Percentiles rank a stretch among this genome's conserved stretches.
phyloP scores from a whole-genome alignment of 768 basidiomycete species.

The Psilocybe sp. region DNA sequence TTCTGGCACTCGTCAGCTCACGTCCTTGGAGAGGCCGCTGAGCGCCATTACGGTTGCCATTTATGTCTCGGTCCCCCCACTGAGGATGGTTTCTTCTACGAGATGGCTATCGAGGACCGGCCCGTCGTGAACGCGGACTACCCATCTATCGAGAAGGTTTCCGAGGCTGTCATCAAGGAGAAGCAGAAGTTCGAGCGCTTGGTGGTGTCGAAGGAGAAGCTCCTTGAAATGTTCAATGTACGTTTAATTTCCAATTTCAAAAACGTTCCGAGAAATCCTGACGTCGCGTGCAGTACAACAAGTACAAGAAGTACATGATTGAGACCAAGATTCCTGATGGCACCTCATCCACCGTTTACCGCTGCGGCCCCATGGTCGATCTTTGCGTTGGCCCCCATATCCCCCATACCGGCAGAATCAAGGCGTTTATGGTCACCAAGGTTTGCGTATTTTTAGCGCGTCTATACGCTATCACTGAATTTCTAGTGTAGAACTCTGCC shows the following conservation, averaged over 20 bases:
- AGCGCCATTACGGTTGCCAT: slow-evolving; percentile 96
- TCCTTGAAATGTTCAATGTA: slow-evolving; percentile 95
- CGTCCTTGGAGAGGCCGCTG: slow-evolving; percentile 94
- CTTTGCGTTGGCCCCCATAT: slow-evolving; percentile 97
- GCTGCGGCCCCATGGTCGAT: slow-evolving; percentile 98
- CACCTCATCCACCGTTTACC: slow-evolving; percentile 94
- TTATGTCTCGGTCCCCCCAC: slow-evolving; percentile 96
- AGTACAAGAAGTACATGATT: slow-evolving; percentile 96
- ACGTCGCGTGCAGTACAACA: slow-evolving; percentile 76
- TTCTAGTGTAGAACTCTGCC: slow-evolving; percentile 73
- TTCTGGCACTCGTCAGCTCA: slow-evolving; percentile 99
- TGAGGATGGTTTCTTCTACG: slow-evolving; percentile 99
- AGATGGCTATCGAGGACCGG: slow-evolving; percentile 89
- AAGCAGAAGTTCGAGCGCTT: slow-evolving; percentile 97
- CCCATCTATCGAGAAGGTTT: slow-evolving; percentile 82
- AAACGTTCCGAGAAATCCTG: neutral
- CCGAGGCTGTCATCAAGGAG: slow-evolving; percentile 88
- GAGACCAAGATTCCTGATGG: slow-evolving; percentile 95
- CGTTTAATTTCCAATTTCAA: slow-evolving; percentile 22
- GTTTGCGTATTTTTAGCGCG: slow-evolving; percentile 30
- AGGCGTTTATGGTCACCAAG: slow-evolving; percentile 96
- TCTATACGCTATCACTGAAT: neutral
- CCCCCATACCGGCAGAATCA: slow-evolving; percentile 96
- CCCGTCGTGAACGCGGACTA: slow-evolving; percentile 82
- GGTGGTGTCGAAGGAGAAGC: slow-evolving; percentile 89